Evolutionary conservation across 176 grass and related monocot species (phyloP).

Genomic region (Eremochloa ophiuroides): DNA sequence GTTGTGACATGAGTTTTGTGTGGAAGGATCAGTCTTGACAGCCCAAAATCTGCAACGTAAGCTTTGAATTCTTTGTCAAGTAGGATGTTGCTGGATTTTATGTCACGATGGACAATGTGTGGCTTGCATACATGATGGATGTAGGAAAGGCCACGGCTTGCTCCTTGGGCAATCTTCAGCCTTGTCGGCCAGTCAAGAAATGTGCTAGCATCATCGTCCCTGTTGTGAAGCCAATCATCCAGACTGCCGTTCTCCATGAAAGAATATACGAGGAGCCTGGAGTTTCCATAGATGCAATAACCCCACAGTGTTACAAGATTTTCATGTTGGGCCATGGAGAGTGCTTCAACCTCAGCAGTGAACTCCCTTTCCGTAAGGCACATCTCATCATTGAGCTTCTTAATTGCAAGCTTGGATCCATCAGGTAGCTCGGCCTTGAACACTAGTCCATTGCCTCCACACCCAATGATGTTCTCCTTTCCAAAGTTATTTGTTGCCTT

Average conservation of each 20-base stretch:
- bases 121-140: no score
- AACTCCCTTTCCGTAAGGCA: slow-evolving; percentile 62
- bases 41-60: slow-evolving; percentile 76
- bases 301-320: slow-evolving; percentile 61
- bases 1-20: slow-evolving; percentile 69
- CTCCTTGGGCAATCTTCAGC: no score
- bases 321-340: slow-evolving; percentile 59
- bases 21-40: slow-evolving; percentile 58
- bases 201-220: no score
- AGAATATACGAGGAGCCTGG: slow-evolving; percentile 61
- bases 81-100: slow-evolving; percentile 83
- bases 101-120: no score
- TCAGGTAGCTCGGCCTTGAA: slow-evolving; percentile 48
- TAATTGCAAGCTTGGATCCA: slow-evolving; percentile 58
- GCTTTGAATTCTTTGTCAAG: slow-evolving; percentile 64
- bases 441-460: slow-evolving; percentile 63
- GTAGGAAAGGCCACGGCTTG: no score
- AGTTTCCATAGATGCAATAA: slow-evolving; percentile 43
- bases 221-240: slow-evolving; percentile 77
- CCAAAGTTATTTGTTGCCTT: slow-evolving; percentile 67
- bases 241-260: slow-evolving; percentile 72
- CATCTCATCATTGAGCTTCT: slow-evolving; percentile 53
- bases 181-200: no score
- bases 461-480: slow-evolving; percentile 59
- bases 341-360: slow-evolving; percentile 63